Conservation (phyloP, 176 grass and related monocot species). For the Carex parvula region DNA sequence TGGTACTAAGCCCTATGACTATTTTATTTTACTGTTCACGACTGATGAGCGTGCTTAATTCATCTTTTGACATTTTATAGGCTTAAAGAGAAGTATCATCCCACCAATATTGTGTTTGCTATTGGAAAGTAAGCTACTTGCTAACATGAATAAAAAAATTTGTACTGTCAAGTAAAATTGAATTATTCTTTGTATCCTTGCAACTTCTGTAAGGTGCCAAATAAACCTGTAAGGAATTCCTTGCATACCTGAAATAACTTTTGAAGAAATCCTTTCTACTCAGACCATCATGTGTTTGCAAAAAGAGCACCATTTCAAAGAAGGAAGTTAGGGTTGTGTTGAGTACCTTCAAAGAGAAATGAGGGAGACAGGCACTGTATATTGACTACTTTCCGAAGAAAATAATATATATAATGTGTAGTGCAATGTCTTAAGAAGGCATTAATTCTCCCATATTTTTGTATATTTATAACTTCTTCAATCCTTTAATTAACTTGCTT, state of each 20-base stretch:
- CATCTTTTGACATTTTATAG: conserved; percentile 44
- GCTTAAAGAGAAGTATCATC: conserved; percentile 99
- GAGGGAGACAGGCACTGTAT: neutral
- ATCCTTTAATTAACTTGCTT: conserved; percentile 6
- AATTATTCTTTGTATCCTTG: neutral
- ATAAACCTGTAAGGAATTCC: neutral
- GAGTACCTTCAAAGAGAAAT: neutral
- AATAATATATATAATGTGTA: neutral
- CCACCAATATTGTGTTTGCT: conserved; percentile 81
- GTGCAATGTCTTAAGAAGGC: neutral
- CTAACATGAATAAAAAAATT: too few relatives aligned
- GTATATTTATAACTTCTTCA: neutral
- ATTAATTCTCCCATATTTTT: neutral
- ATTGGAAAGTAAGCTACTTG: conserved; percentile 67
- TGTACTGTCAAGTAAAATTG: neutral
- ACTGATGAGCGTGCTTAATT: neutral
- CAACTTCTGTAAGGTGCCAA: neutral
- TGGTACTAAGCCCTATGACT: neutral
- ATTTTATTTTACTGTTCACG: neutral
- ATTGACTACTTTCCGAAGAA: neutral
- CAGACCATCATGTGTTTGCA: neutral
- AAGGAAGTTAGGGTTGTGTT: conserved; percentile 44
- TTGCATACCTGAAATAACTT: neutral
- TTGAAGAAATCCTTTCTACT: neutral
- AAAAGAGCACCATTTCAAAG: conserved; percentile 21